A percentile compares a stretch with the other conserved stretches of the same genome.
phyloP scores from a whole-genome alignment of 2,329 filamentous ascomycete genomes.

The Pseudogymnoascus verrucosus region DNA sequence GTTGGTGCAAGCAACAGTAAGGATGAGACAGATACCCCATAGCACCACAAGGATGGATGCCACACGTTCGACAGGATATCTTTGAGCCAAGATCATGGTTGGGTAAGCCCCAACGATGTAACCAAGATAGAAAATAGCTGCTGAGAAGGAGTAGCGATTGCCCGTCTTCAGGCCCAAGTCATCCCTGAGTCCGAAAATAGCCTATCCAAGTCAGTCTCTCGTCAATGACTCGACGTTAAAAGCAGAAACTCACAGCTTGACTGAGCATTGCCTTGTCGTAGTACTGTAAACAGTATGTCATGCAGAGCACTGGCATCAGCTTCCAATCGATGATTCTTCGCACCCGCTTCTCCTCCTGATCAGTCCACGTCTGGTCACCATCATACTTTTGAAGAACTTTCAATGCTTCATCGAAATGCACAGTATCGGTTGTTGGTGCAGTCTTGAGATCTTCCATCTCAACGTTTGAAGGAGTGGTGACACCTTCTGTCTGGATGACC shows the following conservation, averaged over 20 bases:
- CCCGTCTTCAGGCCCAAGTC: slow-evolving; percentile 35
- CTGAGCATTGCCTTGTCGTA: slow-evolving; percentile 47
- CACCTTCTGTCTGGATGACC: background rate
- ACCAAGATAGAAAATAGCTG: slow-evolving; percentile 41
- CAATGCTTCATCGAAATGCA: slow-evolving; percentile 33
- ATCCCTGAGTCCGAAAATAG: slow-evolving; percentile 34
- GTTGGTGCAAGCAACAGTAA: slow-evolving; percentile 31
- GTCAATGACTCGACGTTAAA: background rate
- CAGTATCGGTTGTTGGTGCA: slow-evolving; percentile 22
- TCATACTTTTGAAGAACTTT: slow-evolving; percentile 34
- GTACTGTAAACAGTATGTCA: slow-evolving; percentile 39
- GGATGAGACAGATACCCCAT: slow-evolving; percentile 33
- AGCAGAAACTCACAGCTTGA: slow-evolving; percentile 35
- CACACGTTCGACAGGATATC: slow-evolving; percentile 39
- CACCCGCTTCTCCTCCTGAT: slow-evolving; percentile 35
- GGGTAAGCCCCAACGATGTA: slow-evolving; percentile 42
- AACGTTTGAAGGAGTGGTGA: background rate
- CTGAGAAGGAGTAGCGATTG: slow-evolving; percentile 36
- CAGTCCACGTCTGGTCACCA: slow-evolving; percentile 36
- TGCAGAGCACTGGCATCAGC: slow-evolving; percentile 38
- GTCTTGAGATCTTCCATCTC: background rate
- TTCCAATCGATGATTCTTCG: slow-evolving; percentile 35
- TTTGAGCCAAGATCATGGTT: slow-evolving; percentile 31
- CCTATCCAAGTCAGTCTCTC: slow-evolving; percentile 20
- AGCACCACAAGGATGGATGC: slow-evolving; percentile 26